These are phyloP conservation scores for Urochloa ruziziensis DNA, from an alignment of 176 grass and related monocot genomes.

Conservation along the genomic window DNA sequence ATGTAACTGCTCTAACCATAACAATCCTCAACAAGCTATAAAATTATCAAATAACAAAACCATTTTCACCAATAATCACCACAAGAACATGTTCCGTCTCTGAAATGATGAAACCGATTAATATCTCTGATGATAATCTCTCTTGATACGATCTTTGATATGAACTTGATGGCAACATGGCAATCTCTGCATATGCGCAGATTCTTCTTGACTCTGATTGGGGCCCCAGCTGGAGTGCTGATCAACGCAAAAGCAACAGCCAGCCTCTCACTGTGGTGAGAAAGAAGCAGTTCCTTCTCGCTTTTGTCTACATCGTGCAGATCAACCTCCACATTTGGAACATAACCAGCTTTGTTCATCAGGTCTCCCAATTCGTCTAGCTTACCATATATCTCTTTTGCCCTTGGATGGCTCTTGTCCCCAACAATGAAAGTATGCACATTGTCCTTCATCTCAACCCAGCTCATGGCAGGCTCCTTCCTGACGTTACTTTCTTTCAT, in stretches of 20 bases:
- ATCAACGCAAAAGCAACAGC: slow-evolving; percentile 63
- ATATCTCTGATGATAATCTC: slow-evolving; percentile 78
- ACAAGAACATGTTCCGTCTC: slow-evolving; percentile 57
- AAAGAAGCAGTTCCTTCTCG: slow-evolving; percentile 80
- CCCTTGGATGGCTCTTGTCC: slow-evolving; percentile 64
- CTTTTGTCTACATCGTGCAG: slow-evolving; percentile 63
- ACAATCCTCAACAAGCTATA: slow-evolving; percentile 9
- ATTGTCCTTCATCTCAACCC: slow-evolving; percentile 85
- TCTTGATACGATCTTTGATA: slow-evolving; percentile 71
- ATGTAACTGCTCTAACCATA: slow-evolving; percentile 19
- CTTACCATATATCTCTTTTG: slow-evolving; percentile 76
- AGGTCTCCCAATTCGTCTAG: slow-evolving; percentile 73
- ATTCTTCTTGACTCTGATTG: slow-evolving; percentile 86
- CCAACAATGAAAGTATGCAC: slow-evolving; percentile 85
- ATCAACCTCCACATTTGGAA: slow-evolving; percentile 61
- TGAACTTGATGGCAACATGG: slow-evolving; percentile 61
- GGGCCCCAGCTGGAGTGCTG: slow-evolving; percentile 53
- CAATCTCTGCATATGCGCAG: slow-evolving; percentile 75
- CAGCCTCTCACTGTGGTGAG: slow-evolving; percentile 76
- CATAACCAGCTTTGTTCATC: slow-evolving; percentile 80
- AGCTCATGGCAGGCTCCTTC: slow-evolving; percentile 88
- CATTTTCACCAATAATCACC: slow-evolving; percentile 66
- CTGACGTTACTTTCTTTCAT: slow-evolving; percentile 69
- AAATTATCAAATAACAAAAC: neutral
- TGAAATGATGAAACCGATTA: slow-evolving; percentile 79